Base-by-base conservation (phyloP, 805 yeast genomes). In the Teunomyces aglyptinius region DNA sequence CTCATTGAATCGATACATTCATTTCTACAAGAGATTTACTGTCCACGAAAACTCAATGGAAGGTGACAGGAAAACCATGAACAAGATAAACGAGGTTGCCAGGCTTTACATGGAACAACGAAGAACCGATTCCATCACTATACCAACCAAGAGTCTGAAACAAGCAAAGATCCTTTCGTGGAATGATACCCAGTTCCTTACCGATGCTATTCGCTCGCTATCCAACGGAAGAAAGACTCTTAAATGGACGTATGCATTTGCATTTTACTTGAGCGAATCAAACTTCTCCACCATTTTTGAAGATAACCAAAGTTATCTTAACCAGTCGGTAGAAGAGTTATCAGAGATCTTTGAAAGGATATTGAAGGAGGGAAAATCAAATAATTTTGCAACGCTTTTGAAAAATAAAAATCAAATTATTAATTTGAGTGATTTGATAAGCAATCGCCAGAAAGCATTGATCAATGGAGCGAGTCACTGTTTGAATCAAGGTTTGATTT, bases 231-330 rank as follows among this genome's bases (percentile, higher is more conserved):
- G 98, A 48, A 80, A 82, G 36, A 80, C 89, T 1, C 71, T 94
- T 44, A 87, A 89, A 70, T 94, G 98, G 97, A 82, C 97, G 0
- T 91, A 88, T 65, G 90, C 89, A 2, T 78, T 89, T 55, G 83
- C 89, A 10, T 92, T 69, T 58, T 88, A 83, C 60, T 70, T 89
- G 28, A 75, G 73, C 33, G 63, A 68, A 26, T 75, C 77, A 43
- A 75, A 82, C 48, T 76, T 77, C 46, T 78, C 84, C 7, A 72
- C 75, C 31, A 76, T 88, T 5, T 80, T 89, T 55, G 95, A 89
- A 57, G 80, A 77, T 47, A 82, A 82, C 57, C 95, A 88, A 63
- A 80, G 74, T 44, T 78, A 76, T 43, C 67, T 89, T 29, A 80
- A 80, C 46, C 67, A 74, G 48, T 80, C 87, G 0, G 89, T 86